Percentiles rank a stretch among this genome's conserved stretches.
Evolutionary conservation across 805 yeast genomes (phyloP).

Genomic region (Myxozyma neotropica): DNA sequence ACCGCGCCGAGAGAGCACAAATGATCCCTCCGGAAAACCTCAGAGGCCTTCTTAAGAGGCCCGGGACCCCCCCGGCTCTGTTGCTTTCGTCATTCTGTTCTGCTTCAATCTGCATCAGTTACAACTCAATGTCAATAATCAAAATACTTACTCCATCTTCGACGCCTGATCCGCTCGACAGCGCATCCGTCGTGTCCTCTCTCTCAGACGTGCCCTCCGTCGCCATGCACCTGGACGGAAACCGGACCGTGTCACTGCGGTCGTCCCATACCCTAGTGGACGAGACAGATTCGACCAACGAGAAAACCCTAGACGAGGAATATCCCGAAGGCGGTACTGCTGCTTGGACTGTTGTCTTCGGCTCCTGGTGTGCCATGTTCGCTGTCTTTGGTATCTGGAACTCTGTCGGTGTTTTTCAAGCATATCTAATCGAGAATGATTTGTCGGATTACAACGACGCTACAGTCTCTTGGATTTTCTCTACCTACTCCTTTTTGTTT

Average conservation of each 20-base stretch:
- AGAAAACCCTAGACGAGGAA: conserved; percentile 30
- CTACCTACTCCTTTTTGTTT: conserved; percentile 43
- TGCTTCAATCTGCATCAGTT: neutral
- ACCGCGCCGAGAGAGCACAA: neutral
- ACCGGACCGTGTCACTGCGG: neutral
- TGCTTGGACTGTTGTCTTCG: conserved; percentile 59
- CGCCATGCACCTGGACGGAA: neutral
- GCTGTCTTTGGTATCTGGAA: conserved; percentile 68
- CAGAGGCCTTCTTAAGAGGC: neutral
- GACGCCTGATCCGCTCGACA: neutral
- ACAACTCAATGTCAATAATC: neutral
- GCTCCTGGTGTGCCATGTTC: conserved; percentile 59
- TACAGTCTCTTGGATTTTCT: conserved; percentile 70
- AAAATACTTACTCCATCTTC: neutral
- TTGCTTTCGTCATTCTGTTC: neutral
- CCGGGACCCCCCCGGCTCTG: neutral
- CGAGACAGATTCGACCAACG: neutral
- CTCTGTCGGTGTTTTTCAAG: conserved; percentile 63
- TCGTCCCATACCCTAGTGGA: neutral
- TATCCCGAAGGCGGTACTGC: conserved; percentile 57
- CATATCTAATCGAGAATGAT: conserved; percentile 59
- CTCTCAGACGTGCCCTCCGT: neutral
- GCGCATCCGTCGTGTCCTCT: neutral
- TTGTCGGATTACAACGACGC: conserved; percentile 52
- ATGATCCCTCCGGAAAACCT: neutral